phyloP scores from a whole-genome alignment of 495 filamentous ascomycete genomes.

The Cetradonia linearis region DNA sequence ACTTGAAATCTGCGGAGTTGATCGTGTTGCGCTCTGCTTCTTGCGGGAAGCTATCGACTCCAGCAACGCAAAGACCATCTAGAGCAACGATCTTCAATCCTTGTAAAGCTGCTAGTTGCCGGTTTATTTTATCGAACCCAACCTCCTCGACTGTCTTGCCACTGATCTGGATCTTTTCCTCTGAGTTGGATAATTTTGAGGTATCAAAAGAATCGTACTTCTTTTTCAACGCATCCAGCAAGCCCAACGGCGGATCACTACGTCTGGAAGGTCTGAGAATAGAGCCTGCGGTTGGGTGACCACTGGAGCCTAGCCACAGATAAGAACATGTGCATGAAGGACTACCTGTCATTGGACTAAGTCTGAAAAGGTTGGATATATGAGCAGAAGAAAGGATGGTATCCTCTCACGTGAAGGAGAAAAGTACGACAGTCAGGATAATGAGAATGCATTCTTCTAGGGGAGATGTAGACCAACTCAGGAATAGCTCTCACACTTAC shows the following conservation, averaged over 20 bases:
- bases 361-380: neutral
- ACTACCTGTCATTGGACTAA: neutral
- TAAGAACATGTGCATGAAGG: slow-evolving; percentile 1
- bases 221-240: slow-evolving; percentile 65
- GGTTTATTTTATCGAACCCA: slow-evolving; percentile 86
- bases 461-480: neutral
- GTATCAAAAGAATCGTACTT: slow-evolving; percentile 58
- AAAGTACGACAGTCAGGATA: slow-evolving; percentile 15
- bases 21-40: neutral
- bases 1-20: neutral
- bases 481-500: slow-evolving; percentile 36
- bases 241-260: slow-evolving; percentile 54
- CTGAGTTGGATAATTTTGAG: slow-evolving; percentile 6
- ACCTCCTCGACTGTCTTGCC: slow-evolving; percentile 89
- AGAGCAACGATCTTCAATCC: slow-evolving; percentile 74
- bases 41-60: slow-evolving; percentile 22
- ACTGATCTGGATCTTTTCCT: slow-evolving; percentile 52
- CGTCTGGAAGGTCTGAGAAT: slow-evolving; percentile 74
- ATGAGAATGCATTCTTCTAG: neutral
- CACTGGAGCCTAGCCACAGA: slow-evolving; percentile 47
- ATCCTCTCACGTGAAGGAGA: neutral
- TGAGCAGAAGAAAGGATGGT: too few relatives aligned
- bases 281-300: slow-evolving; percentile 59
- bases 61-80: slow-evolving; percentile 57
- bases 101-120: slow-evolving; percentile 62